These are phyloP conservation scores for Russula sp. DNA, from an alignment of 768 basidiomycete genomes.

Conservation along the genomic window DNA sequence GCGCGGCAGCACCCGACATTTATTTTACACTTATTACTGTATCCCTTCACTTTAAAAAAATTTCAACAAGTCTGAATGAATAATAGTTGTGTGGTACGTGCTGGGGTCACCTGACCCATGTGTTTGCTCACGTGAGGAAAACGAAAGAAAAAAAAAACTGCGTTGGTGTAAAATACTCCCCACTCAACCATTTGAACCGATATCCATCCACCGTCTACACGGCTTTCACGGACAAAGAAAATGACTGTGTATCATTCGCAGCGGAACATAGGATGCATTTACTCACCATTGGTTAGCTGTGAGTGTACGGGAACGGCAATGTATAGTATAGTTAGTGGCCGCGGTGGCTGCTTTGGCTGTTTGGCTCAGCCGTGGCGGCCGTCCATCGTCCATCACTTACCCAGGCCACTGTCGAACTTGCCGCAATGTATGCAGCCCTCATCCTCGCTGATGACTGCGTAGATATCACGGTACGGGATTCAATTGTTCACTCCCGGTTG, in stretches of 20 bases:
- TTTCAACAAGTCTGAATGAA: no score
- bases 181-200: not conserved
- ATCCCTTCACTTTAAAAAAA: no score
- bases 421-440: slow-evolving; percentile 92
- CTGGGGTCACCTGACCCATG: no score
- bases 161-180: not conserved
- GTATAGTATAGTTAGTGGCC: no score
- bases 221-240: not conserved
- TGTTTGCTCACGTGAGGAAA: no score
- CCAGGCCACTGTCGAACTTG: slow-evolving; percentile 67
- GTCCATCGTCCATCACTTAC: not conserved
- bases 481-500: not conserved
- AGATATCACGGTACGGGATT: slow-evolving; percentile 84
- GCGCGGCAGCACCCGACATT: no score
- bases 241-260: not conserved
- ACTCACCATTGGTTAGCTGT: slow-evolving; percentile 3
- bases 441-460: slow-evolving; percentile 96
- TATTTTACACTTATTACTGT: no score
- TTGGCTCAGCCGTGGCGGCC: no score
- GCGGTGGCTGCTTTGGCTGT: not conserved
- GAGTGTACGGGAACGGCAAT: no score
- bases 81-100: no score
- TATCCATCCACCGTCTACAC: slow-evolving; percentile 8
- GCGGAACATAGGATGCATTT: not conserved
- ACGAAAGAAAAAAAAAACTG: no score